These are phyloP conservation scores for Alternaria angustiovoidea DNA, from an alignment of 2,329 filamentous ascomycete species.

Conservation along the genomic window DNA sequence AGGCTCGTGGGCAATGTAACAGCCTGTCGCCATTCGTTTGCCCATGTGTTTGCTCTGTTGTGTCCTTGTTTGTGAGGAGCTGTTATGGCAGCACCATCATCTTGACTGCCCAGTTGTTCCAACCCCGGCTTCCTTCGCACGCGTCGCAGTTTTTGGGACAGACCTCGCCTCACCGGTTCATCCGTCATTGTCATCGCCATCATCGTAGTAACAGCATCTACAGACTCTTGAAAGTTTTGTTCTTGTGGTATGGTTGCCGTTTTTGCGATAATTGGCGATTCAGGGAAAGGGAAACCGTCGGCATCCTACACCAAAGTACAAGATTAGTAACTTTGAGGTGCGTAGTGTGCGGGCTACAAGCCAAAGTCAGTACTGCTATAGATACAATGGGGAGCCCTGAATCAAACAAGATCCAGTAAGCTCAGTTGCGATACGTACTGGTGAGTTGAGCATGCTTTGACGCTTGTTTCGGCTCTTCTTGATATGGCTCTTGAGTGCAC, in stretches of 20 bases:
- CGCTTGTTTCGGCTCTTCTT: constrained; percentile 97
- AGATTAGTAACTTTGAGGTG: constrained; percentile 60
- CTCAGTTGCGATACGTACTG: constrained; percentile 69
- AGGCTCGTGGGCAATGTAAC: constrained; percentile 3
- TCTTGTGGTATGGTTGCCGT: constrained; percentile 12
- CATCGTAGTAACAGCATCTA: constrained; percentile 15
- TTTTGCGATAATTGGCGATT: constrained; percentile 24
- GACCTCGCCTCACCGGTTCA: constrained; percentile 19
- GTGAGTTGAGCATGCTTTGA: constrained; percentile 94
- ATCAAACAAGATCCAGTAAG: constrained; percentile 20
- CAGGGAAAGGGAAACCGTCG: constrained; percentile 22
- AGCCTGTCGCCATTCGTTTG: constrained; percentile 14
- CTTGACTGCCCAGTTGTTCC: constrained; percentile 22
- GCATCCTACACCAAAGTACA: constrained; percentile 32
- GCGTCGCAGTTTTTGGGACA: constrained; percentile 27
- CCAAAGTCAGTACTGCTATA: constrained; percentile 41
- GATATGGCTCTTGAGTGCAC: constrained; percentile 96
- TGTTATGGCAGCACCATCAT: constrained; percentile 11
- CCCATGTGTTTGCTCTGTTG: constrained; percentile 15
- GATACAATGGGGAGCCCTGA: constrained; percentile 39
- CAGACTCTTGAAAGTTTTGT: constrained; percentile 14
- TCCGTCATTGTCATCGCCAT: constrained; percentile 4
- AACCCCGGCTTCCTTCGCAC: constrained; percentile 25
- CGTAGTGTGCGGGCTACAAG: constrained; percentile 58
- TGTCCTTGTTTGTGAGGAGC: constrained; percentile 11